phyloP scores from a whole-genome alignment of 2,329 filamentous ascomycete genomes.

The Cladosporium halotolerans region DNA sequence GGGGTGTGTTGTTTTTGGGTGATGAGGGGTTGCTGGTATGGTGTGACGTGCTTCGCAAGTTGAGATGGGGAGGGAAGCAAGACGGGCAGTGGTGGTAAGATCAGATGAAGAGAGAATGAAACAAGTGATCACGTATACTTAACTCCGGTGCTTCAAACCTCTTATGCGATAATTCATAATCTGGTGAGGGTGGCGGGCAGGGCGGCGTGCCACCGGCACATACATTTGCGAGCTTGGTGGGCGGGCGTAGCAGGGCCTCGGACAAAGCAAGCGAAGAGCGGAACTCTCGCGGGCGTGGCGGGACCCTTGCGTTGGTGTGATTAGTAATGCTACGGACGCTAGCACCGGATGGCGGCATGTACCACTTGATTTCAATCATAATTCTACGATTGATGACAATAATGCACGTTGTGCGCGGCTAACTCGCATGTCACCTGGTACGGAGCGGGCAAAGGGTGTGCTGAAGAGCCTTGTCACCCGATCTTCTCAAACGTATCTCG shows the following conservation, averaged over 20 bases:
- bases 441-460: no score
- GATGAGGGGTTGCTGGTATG: background rate
- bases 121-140: background rate
- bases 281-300: background rate
- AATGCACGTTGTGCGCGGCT: no score
- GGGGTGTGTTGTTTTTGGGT: background rate
- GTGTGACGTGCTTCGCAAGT: background rate
- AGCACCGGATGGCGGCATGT: no score
- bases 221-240: background rate
- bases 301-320: no score
- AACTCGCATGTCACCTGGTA: no score
- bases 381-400: no score
- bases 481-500: background rate
- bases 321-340: background rate
- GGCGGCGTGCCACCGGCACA: background rate
- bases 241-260: background rate
- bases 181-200: background rate
- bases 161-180: constrained; percentile 7
- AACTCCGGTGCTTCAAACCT: background rate
- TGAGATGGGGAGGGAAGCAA: background rate
- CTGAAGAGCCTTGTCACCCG: no score
- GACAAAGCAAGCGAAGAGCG: constrained; percentile 5
- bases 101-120: background rate
- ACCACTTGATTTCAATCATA: no score
- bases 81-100: background rate